These are phyloP conservation scores for Aspergillus udagawae DNA, from an alignment of 2,329 filamentous ascomycete genomes.

Conservation along the genomic window DNA sequence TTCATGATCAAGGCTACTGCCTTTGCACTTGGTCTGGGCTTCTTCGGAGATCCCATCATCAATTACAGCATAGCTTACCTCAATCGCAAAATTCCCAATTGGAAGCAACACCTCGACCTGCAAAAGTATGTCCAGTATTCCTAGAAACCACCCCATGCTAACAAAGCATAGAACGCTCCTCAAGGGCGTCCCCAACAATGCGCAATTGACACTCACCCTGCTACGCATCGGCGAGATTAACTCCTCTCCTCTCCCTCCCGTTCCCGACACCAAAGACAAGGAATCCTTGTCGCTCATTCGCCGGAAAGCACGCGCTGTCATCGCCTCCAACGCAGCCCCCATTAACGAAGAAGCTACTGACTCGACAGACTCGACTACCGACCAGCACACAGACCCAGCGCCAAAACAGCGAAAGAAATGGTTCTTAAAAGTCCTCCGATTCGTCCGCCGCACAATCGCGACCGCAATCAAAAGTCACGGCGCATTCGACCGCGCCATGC, in stretches of 20 bases:
- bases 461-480: slow-evolving; percentile 68
- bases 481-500: slow-evolving; percentile 68
- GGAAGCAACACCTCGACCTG: slow-evolving; percentile 71
- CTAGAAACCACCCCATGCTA: slow-evolving; percentile 1
- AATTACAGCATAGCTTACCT: slow-evolving; percentile 52
- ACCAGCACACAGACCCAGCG: slow-evolving; percentile 4
- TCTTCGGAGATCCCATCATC: slow-evolving; percentile 77
- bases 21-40: slow-evolving; percentile 65
- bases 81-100: slow-evolving; percentile 57
- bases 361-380: not conserved
- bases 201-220: slow-evolving; percentile 75
- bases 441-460: slow-evolving; percentile 67
- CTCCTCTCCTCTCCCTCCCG: slow-evolving; percentile 70
- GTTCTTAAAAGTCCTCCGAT: slow-evolving; percentile 52
- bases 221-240: slow-evolving; percentile 79
- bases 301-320: slow-evolving; percentile 48
- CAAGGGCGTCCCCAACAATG: slow-evolving; percentile 79
- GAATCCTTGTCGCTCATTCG: slow-evolving; percentile 22
- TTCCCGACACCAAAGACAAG: slow-evolving; percentile 43
- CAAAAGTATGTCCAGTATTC: slow-evolving; percentile 47
- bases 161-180: slow-evolving; percentile 57
- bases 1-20: slow-evolving; percentile 62
- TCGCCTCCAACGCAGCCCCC: slow-evolving; percentile 37
- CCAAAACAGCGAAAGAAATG: slow-evolving; percentile 31
- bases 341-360: slow-evolving; percentile 34